Conservation (phyloP, 106 monocot genomes). For the Xerophyta viscosa region DNA sequence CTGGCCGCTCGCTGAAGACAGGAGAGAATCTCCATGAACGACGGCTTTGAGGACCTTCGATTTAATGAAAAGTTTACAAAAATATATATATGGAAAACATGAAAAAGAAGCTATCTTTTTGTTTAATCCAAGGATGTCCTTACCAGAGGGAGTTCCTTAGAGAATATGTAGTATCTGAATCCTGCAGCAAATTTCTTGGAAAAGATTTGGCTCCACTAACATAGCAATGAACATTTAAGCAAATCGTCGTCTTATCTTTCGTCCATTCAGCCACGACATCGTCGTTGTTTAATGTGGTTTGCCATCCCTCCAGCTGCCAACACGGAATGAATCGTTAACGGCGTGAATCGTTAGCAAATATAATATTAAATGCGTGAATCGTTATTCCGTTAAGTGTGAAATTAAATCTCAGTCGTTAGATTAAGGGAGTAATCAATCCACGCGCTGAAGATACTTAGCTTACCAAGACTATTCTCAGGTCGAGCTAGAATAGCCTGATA, state of each 20-base stretch:
- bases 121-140: no score
- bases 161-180: slow-evolving; percentile 86
- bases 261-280: slow-evolving; percentile 97
- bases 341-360: no score
- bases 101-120: no score
- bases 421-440: no score
- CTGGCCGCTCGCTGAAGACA: slow-evolving; percentile 61
- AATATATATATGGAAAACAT: no score
- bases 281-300: slow-evolving; percentile 53
- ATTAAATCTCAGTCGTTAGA: no score
- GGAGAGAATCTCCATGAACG: slow-evolving; percentile 62
- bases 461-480: no score
- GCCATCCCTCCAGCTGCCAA: slow-evolving; percentile 61
- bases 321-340: background rate
- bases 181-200: slow-evolving; percentile 74
- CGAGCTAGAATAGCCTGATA: no score
- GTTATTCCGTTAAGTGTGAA: no score
- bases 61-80: background rate
- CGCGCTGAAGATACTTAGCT: no score
- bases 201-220: slow-evolving; percentile 64
- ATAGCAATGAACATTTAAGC: slow-evolving; percentile 89
- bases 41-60: slow-evolving; percentile 81
- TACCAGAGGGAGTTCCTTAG: slow-evolving; percentile 88
- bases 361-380: no score
- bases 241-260: slow-evolving; percentile 49